Evolutionary conservation across 2,329 filamentous ascomycete genomes (phyloP).

Genomic region (Curvularia sp.): DNA sequence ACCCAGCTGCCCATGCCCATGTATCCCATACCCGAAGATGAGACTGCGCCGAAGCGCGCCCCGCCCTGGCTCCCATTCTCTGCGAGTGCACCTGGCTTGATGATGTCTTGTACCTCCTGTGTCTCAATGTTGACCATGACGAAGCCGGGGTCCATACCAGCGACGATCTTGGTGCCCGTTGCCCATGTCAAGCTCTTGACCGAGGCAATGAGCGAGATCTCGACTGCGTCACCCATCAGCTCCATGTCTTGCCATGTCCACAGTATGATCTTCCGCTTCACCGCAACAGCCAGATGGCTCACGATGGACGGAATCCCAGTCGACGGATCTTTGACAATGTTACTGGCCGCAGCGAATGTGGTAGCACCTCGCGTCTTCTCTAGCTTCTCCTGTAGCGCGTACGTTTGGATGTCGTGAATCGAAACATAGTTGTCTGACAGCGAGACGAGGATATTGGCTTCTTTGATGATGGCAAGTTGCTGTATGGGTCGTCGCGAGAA

Average conservation of each 20-base stretch:
- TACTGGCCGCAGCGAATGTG: slow-evolving; percentile 91
- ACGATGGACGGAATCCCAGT: slow-evolving; percentile 94
- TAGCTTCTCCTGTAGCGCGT: slow-evolving; percentile 80
- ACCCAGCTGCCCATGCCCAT: slow-evolving; percentile 93
- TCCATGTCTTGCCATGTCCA: slow-evolving; percentile 99
- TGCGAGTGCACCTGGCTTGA: slow-evolving; percentile 75
- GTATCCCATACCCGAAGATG: slow-evolving; percentile 90
- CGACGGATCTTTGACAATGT: slow-evolving; percentile 87
- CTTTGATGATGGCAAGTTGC: slow-evolving; percentile 94
- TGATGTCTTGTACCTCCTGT: slow-evolving; percentile 77
- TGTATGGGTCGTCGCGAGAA: slow-evolving; percentile 91
- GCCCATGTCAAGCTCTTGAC: slow-evolving; percentile 93
- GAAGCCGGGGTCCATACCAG: slow-evolving; percentile 90
- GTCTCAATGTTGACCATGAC: slow-evolving; percentile 84
- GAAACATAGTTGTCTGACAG: slow-evolving; percentile 89
- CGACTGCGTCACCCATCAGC: slow-evolving; percentile 73
- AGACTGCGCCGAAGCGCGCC: slow-evolving; percentile 81
- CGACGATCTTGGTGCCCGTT: slow-evolving; percentile 83
- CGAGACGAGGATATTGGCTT: slow-evolving; percentile 88
- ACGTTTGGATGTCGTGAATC: slow-evolving; percentile 86
- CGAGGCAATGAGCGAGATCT: slow-evolving; percentile 80
- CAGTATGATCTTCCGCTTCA: slow-evolving; percentile 86
- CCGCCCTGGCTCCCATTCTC: slow-evolving; percentile 70
- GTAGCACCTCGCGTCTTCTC: slow-evolving; percentile 85
- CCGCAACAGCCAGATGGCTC: slow-evolving; percentile 86